Percentiles rank a stretch among this genome's conserved stretches.
Conservation (phyloP, 148 eudicot species). For the Vaccinium corymbosum region DNA sequence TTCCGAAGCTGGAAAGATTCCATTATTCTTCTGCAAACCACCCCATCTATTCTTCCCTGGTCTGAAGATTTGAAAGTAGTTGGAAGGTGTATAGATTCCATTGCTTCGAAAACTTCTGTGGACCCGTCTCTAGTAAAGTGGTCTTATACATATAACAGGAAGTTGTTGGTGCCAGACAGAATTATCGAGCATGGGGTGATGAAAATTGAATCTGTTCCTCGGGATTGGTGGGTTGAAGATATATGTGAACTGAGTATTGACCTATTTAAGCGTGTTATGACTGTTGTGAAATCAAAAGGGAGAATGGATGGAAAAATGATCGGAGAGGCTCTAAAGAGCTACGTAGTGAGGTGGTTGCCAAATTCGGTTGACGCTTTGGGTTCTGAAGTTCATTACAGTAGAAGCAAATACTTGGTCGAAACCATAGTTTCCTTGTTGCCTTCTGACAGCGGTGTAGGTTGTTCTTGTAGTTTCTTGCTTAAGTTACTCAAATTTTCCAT, state of each 20-base stretch:
- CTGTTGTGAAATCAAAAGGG: conserved; percentile 63
- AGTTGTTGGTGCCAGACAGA: conserved; percentile 41
- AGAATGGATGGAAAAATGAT: conserved; percentile 65
- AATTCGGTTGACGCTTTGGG: conserved; percentile 61
- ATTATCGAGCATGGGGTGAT: conserved; percentile 33
- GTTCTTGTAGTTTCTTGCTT: conserved; percentile 88
- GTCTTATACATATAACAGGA: conserved; percentile 78
- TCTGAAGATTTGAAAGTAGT: conserved; percentile 71
- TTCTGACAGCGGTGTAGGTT: conserved; percentile 45
- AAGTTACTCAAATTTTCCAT: conserved; percentile 68
- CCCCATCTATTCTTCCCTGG: conserved; percentile 62
- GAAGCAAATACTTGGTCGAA: conserved; percentile 65
- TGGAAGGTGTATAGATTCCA: conserved; percentile 68
- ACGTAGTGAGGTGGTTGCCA: conserved; percentile 76
- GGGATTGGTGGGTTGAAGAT: conserved; percentile 97
- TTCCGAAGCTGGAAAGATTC: conserved; percentile 89
- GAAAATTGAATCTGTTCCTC: conserved; percentile 52
- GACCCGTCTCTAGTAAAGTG: conserved; percentile 65
- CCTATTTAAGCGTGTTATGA: conserved; percentile 68
- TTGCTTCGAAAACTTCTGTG: conserved; percentile 69
- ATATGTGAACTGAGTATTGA: conserved; percentile 74
- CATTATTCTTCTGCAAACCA: conserved; percentile 66
- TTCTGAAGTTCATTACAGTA: conserved; percentile 48
- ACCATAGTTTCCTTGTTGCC: conserved; percentile 68
- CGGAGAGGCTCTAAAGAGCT: conserved; percentile 71